phyloP scores from a whole-genome alignment of 202 grass and related monocot genomes.

The Schoenoplectus triqueter region DNA sequence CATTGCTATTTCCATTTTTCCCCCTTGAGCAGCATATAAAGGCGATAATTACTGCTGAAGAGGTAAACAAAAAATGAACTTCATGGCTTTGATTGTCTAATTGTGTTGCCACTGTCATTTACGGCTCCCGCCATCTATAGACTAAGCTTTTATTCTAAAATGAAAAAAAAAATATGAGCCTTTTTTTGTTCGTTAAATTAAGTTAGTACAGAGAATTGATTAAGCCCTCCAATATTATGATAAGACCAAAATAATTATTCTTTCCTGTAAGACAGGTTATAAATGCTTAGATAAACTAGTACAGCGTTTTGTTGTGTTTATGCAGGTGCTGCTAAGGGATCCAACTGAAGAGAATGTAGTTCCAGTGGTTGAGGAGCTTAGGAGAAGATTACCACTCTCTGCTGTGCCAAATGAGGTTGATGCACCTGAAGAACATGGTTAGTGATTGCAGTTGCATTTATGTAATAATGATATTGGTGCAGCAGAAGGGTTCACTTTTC shows the following conservation, averaged over 20 bases:
- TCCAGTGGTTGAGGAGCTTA: slow-evolving; percentile 84
- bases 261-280: background rate
- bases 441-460: slow-evolving; percentile 16
- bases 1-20: background rate
- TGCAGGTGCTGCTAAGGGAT: slow-evolving; percentile 87
- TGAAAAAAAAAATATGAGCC: slow-evolving; percentile 1
- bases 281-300: background rate
- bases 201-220: slow-evolving; percentile 14
- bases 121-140: background rate
- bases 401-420: slow-evolving; percentile 59
- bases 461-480: background rate
- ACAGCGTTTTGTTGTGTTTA: slow-evolving; percentile 14
- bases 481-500: too few relatives aligned
- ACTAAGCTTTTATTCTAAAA: background rate
- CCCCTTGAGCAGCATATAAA: slow-evolving; percentile 82
- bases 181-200: background rate
- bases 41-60: slow-evolving; percentile 93
- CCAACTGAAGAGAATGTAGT: slow-evolving; percentile 85
- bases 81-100: slow-evolving; percentile 25
- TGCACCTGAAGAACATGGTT: slow-evolving; percentile 78
- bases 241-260: background rate
- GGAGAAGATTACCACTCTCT: slow-evolving; percentile 60
- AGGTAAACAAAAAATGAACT: slow-evolving; percentile 54
- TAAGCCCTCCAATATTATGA: background rate
- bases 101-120: slow-evolving; percentile 25